These are phyloP conservation scores for Penstemon eatonii DNA, from an alignment of 257 asterid species.

Conservation along the genomic window DNA sequence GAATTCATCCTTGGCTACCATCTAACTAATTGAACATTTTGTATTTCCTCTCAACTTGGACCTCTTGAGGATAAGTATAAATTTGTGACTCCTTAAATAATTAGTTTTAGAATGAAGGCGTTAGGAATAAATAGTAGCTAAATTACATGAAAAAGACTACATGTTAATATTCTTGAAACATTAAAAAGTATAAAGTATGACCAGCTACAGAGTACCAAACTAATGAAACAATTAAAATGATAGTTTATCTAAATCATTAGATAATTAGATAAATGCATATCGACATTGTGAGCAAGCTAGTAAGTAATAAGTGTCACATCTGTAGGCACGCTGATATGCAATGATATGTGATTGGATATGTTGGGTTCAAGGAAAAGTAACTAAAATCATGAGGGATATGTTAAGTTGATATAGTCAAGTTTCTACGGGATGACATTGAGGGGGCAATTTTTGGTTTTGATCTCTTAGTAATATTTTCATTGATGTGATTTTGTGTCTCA, in stretches of 20 bases:
- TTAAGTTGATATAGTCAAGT: conserved; percentile 12
- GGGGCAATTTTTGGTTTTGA: background rate
- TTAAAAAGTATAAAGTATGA: too few relatives aligned
- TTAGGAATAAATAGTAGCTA: background rate
- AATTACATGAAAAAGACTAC: conserved; percentile 1
- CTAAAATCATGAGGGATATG: background rate
- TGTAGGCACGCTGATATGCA: background rate
- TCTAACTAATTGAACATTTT: too few relatives aligned
- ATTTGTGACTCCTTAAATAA: background rate
- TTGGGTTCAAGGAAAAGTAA: background rate
- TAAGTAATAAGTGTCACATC: background rate
- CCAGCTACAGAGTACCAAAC: too few relatives aligned
- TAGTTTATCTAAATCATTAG: too few relatives aligned
- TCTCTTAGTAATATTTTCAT: background rate
- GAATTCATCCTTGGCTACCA: background rate
- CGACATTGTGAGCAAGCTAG: background rate
- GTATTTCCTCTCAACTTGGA: too few relatives aligned
- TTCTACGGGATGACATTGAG: background rate
- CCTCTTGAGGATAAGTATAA: background rate
- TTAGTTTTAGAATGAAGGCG: background rate
- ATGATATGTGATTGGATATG: background rate
- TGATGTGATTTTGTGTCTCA: conserved; percentile 13
- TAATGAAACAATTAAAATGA: too few relatives aligned
- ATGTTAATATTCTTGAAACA: background rate
- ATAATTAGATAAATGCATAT: conserved; percentile 12